Conservation (phyloP, 306 rosid genomes). For the Vigna hirtella region DNA sequence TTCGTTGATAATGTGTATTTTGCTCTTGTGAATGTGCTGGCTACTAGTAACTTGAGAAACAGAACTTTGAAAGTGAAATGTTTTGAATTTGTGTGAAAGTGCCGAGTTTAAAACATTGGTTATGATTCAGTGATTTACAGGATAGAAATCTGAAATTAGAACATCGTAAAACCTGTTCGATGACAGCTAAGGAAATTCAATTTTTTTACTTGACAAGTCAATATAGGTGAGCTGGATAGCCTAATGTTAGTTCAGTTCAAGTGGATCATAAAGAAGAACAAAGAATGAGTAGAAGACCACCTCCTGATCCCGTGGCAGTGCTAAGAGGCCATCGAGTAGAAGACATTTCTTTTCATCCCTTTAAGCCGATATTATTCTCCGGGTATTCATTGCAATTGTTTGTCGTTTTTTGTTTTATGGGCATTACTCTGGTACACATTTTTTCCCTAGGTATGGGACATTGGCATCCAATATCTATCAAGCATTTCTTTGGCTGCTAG, state of each 20-base stretch:
- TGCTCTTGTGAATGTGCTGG: too few species aligned
- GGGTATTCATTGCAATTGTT: conserved; percentile 52
- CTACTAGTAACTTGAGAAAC: too few species aligned
- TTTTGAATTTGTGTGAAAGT: too few species aligned
- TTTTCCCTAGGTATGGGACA: neutral
- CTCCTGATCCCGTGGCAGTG: conserved; percentile 92
- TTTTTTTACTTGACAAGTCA: too few species aligned
- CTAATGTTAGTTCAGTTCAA: neutral
- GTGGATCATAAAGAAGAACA: conserved; percentile 3
- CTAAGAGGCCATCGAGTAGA: conserved; percentile 92
- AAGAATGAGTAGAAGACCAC: conserved; percentile 66
- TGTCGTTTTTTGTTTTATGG: neutral
- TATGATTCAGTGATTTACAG: too few species aligned
- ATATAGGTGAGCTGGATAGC: too few species aligned
- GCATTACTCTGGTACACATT: neutral
- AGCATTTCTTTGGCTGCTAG: conserved; percentile 4
- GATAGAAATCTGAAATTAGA: too few species aligned
- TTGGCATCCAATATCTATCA: neutral
- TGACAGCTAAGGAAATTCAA: too few species aligned
- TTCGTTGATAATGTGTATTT: too few species aligned
- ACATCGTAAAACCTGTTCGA: too few species aligned
- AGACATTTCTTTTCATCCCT: conserved; percentile 77
- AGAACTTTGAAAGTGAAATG: too few species aligned
- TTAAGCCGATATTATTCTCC: conserved; percentile 64
- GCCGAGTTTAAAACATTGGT: too few species aligned